Evolutionary conservation across 106 monocot genomes (phyloP).

Genomic region (Dendrobium catenatum): DNA sequence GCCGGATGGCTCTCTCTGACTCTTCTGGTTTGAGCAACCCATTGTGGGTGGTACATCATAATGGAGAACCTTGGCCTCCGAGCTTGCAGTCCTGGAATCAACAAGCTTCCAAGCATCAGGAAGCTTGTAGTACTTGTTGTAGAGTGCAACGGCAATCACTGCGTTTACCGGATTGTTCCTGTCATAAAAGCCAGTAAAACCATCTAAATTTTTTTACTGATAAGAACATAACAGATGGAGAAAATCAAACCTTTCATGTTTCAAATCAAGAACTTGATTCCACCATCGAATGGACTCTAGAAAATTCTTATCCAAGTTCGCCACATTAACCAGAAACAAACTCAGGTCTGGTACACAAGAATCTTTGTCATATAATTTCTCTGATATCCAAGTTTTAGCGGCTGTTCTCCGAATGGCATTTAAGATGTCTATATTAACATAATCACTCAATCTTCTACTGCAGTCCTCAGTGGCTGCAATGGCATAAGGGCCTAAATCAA

Average conservation of each 20-base stretch:
- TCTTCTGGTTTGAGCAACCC: constrained; percentile 23
- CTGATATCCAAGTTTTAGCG: constrained; percentile 58
- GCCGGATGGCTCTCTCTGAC: constrained; percentile 12
- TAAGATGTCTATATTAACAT: constrained; percentile 50
- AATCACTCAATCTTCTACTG: constrained; percentile 42
- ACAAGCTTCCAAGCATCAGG: constrained; percentile 46
- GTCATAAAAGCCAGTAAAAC: constrained; percentile 6
- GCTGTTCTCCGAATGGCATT: constrained; percentile 73
- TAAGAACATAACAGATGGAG: no score
- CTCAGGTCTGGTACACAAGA: constrained; percentile 56
- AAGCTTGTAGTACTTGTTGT: constrained; percentile 51
- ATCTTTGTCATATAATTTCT: constrained; percentile 51
- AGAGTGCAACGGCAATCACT: constrained; percentile 42
- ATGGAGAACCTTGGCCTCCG: constrained; percentile 22
- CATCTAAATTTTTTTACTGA: background rate
- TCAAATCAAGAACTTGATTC: constrained; percentile 46
- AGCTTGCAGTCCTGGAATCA: background rate
- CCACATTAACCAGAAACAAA: constrained; percentile 49
- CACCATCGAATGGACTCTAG: constrained; percentile 58
- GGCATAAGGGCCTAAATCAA: constrained; percentile 45
- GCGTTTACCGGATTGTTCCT: constrained; percentile 29
- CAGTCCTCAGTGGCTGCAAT: constrained; percentile 60
- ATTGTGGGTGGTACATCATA: constrained; percentile 60
- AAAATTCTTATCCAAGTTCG: constrained; percentile 30
- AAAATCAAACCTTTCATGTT: constrained; percentile 30